These are phyloP conservation scores for Scolecobasidium constrictum DNA, from an alignment of 2,329 filamentous ascomycete genomes.

Conservation along the genomic window DNA sequence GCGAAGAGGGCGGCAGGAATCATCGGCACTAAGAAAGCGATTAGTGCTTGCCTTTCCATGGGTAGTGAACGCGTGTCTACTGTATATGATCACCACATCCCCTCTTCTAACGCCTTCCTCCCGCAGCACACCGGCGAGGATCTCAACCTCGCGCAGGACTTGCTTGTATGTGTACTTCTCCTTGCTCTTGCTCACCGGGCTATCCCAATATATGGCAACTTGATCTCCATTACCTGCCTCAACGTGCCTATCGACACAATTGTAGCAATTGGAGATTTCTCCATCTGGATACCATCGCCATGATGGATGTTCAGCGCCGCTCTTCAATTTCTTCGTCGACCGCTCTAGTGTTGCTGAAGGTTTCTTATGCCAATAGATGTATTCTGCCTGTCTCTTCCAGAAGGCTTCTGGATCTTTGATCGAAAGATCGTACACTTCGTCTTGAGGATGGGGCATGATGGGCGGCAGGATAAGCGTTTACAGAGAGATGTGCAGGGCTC, in stretches of 20 bases:
- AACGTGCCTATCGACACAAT: constrained; percentile 87
- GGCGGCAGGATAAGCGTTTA: too few species aligned
- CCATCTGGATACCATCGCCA: constrained; percentile 90
- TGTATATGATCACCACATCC: constrained; percentile 85
- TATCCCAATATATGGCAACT: constrained; percentile 77
- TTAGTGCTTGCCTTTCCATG: too few species aligned
- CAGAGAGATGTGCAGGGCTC: too few species aligned
- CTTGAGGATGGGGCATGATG: constrained; percentile 35
- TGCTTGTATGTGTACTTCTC: constrained; percentile 63
- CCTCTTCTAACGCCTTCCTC: constrained; percentile 75
- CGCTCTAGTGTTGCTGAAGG: constrained; percentile 52
- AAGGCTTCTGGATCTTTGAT: constrained; percentile 60
- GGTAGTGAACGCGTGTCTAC: too few species aligned
- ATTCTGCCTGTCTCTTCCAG: constrained; percentile 64
- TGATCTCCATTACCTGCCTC: constrained; percentile 60
- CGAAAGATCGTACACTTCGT: constrained; percentile 43
- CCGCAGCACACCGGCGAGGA: constrained; percentile 67
- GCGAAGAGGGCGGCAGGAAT: constrained; percentile 81
- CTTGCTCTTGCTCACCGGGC: constrained; percentile 66
- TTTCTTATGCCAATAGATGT: constrained; percentile 70
- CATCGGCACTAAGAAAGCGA: constrained; percentile 67
- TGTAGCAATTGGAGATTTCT: constrained; percentile 84
- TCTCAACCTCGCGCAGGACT: constrained; percentile 69
- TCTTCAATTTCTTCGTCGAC: constrained; percentile 52
- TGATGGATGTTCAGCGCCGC: constrained; percentile 54